Evolutionary conservation across 441 rosid species (phyloP).

Genomic region (Populus hybrid): DNA sequence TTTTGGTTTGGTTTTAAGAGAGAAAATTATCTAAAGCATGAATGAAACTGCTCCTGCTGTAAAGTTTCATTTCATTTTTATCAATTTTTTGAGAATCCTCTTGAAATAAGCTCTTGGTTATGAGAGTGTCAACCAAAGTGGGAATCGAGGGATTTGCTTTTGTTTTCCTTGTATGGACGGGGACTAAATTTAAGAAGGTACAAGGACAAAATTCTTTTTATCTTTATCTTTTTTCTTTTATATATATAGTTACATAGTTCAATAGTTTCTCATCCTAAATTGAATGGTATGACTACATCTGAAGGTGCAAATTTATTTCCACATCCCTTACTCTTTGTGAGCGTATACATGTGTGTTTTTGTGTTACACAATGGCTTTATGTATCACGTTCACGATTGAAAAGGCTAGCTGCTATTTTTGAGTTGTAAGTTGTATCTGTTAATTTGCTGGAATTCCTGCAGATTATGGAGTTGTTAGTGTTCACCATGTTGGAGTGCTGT

Average conservation of each 20-base stretch:
- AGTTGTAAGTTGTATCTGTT: neutral
- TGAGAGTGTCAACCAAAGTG: neutral
- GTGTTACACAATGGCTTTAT: neutral
- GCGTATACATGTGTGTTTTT: neutral
- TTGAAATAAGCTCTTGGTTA: neutral
- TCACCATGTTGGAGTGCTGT: conserved; percentile 86
- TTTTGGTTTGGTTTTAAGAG: neutral
- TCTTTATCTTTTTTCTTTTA: too few relatives aligned
- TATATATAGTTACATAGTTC: neutral
- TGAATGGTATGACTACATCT: neutral
- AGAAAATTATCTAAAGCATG: neutral
- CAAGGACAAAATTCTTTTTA: too few relatives aligned
- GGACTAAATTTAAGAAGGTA: neutral
- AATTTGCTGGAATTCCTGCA: conserved; percentile 27
- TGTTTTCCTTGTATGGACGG: neutral
- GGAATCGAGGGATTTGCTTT: neutral
- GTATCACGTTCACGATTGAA: neutral
- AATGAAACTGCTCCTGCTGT: neutral
- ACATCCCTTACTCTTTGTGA: neutral
- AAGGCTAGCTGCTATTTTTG: neutral
- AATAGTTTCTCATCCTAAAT: neutral
- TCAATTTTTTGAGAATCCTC: neutral
- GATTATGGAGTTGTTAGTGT: conserved; percentile 79
- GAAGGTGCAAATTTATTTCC: neutral
- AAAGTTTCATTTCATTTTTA: neutral